Evolutionary conservation across 371 early-diverging fungal genomes (phyloP).

Genomic region (Apophysomyces ossiformis): DNA sequence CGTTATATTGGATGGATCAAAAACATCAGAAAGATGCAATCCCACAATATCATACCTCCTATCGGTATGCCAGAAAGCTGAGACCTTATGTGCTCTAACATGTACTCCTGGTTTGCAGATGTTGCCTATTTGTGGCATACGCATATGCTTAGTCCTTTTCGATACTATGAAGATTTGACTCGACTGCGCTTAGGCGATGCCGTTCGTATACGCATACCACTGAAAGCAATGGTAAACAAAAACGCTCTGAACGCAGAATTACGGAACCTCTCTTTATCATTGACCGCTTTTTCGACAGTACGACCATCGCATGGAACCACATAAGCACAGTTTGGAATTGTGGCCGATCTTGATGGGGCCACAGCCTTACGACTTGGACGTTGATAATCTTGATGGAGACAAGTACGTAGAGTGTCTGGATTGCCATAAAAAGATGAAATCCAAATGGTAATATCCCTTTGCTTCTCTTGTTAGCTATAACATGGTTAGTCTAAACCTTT

Average conservation of each 20-base stretch:
- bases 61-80: neutral
- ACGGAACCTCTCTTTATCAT: neutral
- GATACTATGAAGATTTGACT: conserved; percentile 45
- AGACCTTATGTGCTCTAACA: conserved; percentile 11
- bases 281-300: neutral
- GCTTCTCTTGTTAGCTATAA: neutral
- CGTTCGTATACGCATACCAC: conserved; percentile 8
- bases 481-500: neutral
- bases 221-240: conserved; percentile 4
- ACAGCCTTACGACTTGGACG: no score
- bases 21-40: no score
- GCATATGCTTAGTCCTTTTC: conserved; percentile 46
- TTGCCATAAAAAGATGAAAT: neutral
- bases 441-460: neutral
- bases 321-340: no score
- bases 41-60: neutral
- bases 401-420: no score
- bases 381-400: no score
- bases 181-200: conserved; percentile 18
- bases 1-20: conserved; percentile 15
- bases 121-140: conserved; percentile 48
- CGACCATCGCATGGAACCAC: no score
- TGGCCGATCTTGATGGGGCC: no score
- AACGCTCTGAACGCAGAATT: neutral
- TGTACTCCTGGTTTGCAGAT: conserved; percentile 23